Base-by-base conservation (phyloP, 176 grass and related monocot species). In the Miscanthus lutarioriparius region DNA sequence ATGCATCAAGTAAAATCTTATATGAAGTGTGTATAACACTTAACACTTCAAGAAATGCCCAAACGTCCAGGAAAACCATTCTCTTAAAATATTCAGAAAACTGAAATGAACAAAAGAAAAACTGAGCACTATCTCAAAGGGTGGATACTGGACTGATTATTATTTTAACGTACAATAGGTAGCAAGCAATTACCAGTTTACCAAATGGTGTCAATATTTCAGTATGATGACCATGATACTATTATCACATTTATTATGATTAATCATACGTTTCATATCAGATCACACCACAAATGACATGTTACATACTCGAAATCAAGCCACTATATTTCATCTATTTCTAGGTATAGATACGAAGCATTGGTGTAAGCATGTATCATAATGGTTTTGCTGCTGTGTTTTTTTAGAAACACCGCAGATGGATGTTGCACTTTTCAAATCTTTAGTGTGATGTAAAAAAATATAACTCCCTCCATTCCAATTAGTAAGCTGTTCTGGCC, bases 1-100 rank as follows among this genome's bases (percentile, higher is more conserved):
- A 70, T 81, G 66, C 53, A 68, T 70, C 66, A 54, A 81, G 20
- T 53, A 70, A 19, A 35, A 40, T 79, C 35, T 72, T 58, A 73
- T 58, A 35, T 45, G 65, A 72, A 16, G 23, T 40, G 51, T 51
- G 22, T 72, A 13, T 72, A 13, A 70, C 67, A 41, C 9, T 44
- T 48, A 44, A 59, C 64, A 68, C 36, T 77, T 48, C 16, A 11
- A 0, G 28, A 77, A 35, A 32, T 1, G 26, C 38, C 23, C 19
- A 64, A 62, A 16, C 53, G 63, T 88, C 54, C 2, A 45, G 39
- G 33, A 28, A 22, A 88, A 72, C 27, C 14, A 8, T 36, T 78
- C 41, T 43, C 37, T 74, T 78, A 33, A 8, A 75, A 48, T 88
- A 64, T 59, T 49, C n/a, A 19, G 51, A 84, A 78, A 88, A 65